A percentile compares a stretch with the other conserved stretches of the same genome.
phyloP scores from a whole-genome alignment of 2,329 filamentous ascomycete species.

The Colletotrichum phormii region DNA sequence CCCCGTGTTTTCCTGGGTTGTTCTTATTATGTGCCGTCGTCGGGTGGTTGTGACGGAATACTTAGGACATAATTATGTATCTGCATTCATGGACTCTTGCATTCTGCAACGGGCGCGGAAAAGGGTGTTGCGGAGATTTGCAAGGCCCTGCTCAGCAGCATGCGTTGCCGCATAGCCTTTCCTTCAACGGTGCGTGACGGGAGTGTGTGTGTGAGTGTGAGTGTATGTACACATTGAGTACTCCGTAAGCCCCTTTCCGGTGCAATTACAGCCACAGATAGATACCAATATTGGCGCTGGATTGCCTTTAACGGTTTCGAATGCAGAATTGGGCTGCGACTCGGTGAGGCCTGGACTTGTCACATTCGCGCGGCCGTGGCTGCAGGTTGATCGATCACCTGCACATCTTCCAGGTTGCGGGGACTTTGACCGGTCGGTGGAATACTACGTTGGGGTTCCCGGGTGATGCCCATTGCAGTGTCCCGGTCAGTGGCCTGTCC shows the following conservation, averaged over 20 bases:
- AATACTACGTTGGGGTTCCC: conserved; percentile 20
- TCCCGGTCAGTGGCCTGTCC: conserved; percentile 28
- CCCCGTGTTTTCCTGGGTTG: background rate
- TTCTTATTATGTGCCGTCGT: background rate
- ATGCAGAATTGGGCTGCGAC: conserved; percentile 8
- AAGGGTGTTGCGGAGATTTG: conserved; percentile 16
- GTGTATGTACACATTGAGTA: background rate
- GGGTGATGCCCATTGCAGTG: conserved; percentile 22
- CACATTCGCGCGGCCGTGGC: conserved; percentile 19
- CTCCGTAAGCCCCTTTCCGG: background rate
- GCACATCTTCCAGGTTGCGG: conserved; percentile 27
- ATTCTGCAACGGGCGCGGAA: background rate
- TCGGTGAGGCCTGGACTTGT: conserved; percentile 26
- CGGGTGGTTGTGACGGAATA: conserved; percentile 14
- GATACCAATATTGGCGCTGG: background rate
- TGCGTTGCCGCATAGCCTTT: background rate
- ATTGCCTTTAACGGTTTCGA: background rate
- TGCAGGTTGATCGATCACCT: conserved; percentile 33
- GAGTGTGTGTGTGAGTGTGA: background rate
- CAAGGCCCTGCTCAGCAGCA: conserved; percentile 16
- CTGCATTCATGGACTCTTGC: background rate
- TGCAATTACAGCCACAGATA: background rate
- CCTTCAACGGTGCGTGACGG: background rate
- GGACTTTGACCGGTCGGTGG: conserved; percentile 33
- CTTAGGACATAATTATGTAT: conserved; percentile 30